Evolutionary conservation across 192 early-diverging fungal species (phyloP).

Genomic region (Chytriomyces sp.): DNA sequence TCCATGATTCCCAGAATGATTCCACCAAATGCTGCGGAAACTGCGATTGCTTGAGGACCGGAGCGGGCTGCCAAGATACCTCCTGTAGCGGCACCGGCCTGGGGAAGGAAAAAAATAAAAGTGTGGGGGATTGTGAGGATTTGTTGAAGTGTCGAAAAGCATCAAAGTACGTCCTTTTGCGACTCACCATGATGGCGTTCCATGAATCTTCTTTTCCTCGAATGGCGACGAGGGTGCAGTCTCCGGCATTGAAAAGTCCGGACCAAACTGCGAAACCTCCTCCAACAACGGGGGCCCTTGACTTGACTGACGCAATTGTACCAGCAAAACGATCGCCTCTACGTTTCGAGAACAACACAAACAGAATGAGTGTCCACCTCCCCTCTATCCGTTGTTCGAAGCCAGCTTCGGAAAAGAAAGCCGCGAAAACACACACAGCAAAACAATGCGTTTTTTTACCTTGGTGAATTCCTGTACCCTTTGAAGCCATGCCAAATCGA

Average conservation of each 20-base stretch:
- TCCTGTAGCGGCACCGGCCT: constrained; percentile 91
- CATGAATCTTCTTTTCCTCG: constrained; percentile 99
- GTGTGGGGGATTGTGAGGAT: no score
- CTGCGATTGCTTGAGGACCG: constrained; percentile 75
- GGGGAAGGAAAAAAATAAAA: constrained; percentile 30
- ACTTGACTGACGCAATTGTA: constrained; percentile 85
- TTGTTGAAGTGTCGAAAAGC: no score
- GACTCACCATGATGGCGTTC: constrained; percentile 80
- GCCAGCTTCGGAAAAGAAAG: no score
- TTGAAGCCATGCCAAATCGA: constrained; percentile 98
- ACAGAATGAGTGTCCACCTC: no score
- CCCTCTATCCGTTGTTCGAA: no score
- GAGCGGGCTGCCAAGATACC: constrained; percentile 91
- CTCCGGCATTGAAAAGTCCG: constrained; percentile 95
- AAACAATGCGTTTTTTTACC: not conserved
- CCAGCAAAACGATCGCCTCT: constrained; percentile 90
- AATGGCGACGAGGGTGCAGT: constrained; percentile 90
- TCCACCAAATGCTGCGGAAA: constrained; percentile 93
- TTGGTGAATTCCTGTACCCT: constrained; percentile 96
- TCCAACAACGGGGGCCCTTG: constrained; percentile 90
- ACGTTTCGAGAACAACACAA: no score
- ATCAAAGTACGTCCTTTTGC: no score
- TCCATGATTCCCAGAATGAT: constrained; percentile 94
- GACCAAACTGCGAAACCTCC: constrained; percentile 99
- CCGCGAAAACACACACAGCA: no score